phyloP scores from a whole-genome alignment of 2,329 filamentous ascomycete genomes.

The Fusarium sp. region DNA sequence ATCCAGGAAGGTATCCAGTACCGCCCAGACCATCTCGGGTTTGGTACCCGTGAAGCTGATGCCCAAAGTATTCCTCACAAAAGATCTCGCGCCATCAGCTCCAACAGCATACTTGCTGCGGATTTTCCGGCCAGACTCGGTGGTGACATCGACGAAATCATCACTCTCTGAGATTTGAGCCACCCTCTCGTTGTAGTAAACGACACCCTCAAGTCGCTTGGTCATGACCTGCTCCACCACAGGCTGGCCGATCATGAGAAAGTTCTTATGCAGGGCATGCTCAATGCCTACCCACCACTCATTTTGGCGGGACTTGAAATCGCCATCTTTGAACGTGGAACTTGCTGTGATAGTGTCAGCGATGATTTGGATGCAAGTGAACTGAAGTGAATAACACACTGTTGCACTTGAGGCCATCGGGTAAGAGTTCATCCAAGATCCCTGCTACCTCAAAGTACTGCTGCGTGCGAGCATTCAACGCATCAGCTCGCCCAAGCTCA shows the following conservation, averaged over 20 bases:
- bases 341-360: conserved; percentile 54
- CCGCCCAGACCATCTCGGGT: conserved; percentile 66
- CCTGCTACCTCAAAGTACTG: conserved; percentile 64
- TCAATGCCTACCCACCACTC: conserved; percentile 65
- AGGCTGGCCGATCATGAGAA: conserved; percentile 67
- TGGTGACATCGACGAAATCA: conserved; percentile 60
- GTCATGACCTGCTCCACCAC: conserved; percentile 60
- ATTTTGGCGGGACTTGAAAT: conserved; percentile 64
- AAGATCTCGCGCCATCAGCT: conserved; percentile 68
- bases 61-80: conserved; percentile 58
- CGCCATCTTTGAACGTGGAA: conserved; percentile 62
- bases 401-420: conserved; percentile 64
- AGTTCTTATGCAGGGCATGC: conserved; percentile 63
- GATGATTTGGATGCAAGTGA: neutral
- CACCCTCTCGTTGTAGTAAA: conserved; percentile 59
- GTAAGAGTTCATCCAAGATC: conserved; percentile 59
- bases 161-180: conserved; percentile 70
- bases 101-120: conserved; percentile 63
- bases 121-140: conserved; percentile 52
- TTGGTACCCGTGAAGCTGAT: conserved; percentile 63
- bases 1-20: conserved; percentile 65
- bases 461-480: conserved; percentile 65
- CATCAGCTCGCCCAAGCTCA: conserved; percentile 63
- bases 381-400: conserved; percentile 53
- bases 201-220: conserved; percentile 50